Evolutionary conservation across 208 protist species (phyloP).

Genomic region (Crithidia expoeki): DNA sequence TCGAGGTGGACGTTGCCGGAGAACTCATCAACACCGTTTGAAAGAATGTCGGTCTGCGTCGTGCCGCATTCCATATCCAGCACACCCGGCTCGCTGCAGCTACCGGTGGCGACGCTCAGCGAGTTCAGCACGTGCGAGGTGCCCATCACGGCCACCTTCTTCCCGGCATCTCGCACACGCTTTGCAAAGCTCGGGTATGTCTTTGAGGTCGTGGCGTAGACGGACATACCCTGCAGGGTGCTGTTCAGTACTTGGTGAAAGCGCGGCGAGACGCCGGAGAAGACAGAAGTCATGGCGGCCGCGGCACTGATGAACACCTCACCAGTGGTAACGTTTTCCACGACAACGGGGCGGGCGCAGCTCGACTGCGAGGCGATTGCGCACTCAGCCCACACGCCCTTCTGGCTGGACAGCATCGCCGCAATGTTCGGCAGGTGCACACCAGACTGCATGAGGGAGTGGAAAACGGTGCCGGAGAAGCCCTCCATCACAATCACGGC

Average conservation of each 20-base stretch:
- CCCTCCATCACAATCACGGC: slow-evolving; percentile 75
- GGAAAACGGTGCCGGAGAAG: slow-evolving; percentile 60
- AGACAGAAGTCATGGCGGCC: slow-evolving; percentile 54
- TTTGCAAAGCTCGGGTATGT: slow-evolving; percentile 57
- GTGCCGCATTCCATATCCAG: slow-evolving; percentile 76
- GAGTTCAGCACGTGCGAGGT: slow-evolving; percentile 64
- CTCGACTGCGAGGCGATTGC: slow-evolving; percentile 32
- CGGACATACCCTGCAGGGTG: slow-evolving; percentile 37
- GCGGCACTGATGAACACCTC: slow-evolving; percentile 47
- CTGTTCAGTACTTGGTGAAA: slow-evolving; percentile 56
- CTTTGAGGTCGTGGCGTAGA: slow-evolving; percentile 46
- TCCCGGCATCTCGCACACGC: slow-evolving; percentile 47
- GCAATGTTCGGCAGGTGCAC: slow-evolving; percentile 69
- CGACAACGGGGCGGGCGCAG: slow-evolving; percentile 64
- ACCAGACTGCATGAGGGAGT: slow-evolving; percentile 43
- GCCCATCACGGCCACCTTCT: slow-evolving; percentile 50
- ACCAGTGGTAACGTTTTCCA: slow-evolving; percentile 42
- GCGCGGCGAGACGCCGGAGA: slow-evolving; percentile 58
- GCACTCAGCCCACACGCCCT: slow-evolving; percentile 54
- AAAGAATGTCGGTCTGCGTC: slow-evolving; percentile 21
- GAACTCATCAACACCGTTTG: slow-evolving; percentile 23
- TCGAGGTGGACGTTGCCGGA: slow-evolving; percentile 40
- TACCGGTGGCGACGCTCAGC: slow-evolving; percentile 34
- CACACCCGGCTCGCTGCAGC: slow-evolving; percentile 60
- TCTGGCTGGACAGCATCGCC: slow-evolving; percentile 35